These are phyloP conservation scores for Vinca major DNA, from an alignment of 305 asterid genomes.

Conservation along the genomic window DNA sequence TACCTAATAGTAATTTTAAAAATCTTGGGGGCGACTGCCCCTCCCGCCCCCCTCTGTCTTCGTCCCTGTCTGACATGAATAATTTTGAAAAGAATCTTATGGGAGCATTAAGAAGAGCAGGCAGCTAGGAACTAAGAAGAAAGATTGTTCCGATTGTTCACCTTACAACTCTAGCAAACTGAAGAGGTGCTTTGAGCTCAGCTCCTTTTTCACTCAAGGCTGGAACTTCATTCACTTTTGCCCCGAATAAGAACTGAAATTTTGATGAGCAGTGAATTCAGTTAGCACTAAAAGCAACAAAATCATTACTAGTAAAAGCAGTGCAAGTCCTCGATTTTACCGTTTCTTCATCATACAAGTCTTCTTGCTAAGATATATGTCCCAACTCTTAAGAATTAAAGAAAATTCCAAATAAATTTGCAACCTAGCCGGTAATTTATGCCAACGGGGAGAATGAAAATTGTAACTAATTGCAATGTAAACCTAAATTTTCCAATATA, in stretches of 20 bases:
- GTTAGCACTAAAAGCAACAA: background rate
- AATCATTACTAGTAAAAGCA: background rate
- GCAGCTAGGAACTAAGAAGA: background rate
- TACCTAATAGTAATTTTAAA: too few relatives aligned
- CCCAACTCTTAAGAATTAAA: background rate
- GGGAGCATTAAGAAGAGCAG: background rate
- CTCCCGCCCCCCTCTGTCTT: too few relatives aligned
- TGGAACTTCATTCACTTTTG: slow-evolving; percentile 36
- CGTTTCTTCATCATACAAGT: background rate
- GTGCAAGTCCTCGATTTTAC: background rate
- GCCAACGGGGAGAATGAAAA: background rate
- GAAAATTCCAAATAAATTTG: background rate
- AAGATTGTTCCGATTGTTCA: slow-evolving; percentile 11
- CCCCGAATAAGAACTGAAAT: slow-evolving; percentile 32
- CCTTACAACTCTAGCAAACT: slow-evolving; percentile 45
- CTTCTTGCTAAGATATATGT: background rate
- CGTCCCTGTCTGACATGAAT: too few relatives aligned
- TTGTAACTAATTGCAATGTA: background rate
- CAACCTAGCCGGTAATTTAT: too few relatives aligned
- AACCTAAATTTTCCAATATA: background rate
- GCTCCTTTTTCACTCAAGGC: slow-evolving; percentile 30
- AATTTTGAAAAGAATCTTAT: background rate
- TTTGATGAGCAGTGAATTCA: background rate
- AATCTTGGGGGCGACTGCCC: too few relatives aligned
- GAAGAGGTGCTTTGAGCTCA: slow-evolving; percentile 28